Evolutionary conservation across 352 stramenopile species (phyloP), one percentile per base, ranked within the genome.

Genomic region (Globisporangium iwayamae): DNA sequence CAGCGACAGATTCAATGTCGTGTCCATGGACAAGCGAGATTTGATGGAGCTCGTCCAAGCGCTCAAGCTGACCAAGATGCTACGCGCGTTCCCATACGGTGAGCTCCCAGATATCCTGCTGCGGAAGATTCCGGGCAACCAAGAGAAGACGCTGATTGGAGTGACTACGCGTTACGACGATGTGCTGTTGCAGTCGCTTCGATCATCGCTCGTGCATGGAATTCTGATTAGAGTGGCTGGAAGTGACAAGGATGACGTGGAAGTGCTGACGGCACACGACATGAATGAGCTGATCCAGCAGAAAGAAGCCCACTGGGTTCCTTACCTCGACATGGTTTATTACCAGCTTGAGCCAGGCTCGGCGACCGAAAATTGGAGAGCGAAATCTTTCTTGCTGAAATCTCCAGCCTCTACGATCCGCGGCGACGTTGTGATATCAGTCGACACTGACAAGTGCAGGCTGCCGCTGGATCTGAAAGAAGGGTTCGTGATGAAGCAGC

Each of bases 381-480:
- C 78, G 3, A 82, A 73, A 43, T 61, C 72, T 3, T 88, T 92
- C 58, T 36, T 92, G 16, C 54, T 88, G n/a, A 74, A 76, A 48
- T 58, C 62, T 34, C 52, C 64, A 5, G 57, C 32, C n/a, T 38
- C 41, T 18, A 39, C 60, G 14, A 60, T 88, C 10, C 65, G 39
- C 11, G 82, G 85, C 13, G 75, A 93, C 47, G 61, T 94, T 51
- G 71, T 94, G 22, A 79, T 94, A 48, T 74, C 79, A 1, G 66
- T 90, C 54, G 74, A 93, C 55, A 30, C 75, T 0, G 70, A 85
- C 0, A 74, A 72, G 7, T 81, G 68, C 39, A 80, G 76, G 22
- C 34, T 93, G 9, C 52, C 72, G 13, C 56, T 94, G 30, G 69
- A 91, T 61, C 57, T 94, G 16, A 85, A 86, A 10, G 76, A 94